Evolutionary conservation across 345 rosid genomes (phyloP).

Genomic region (Aquilaria sinensis): DNA sequence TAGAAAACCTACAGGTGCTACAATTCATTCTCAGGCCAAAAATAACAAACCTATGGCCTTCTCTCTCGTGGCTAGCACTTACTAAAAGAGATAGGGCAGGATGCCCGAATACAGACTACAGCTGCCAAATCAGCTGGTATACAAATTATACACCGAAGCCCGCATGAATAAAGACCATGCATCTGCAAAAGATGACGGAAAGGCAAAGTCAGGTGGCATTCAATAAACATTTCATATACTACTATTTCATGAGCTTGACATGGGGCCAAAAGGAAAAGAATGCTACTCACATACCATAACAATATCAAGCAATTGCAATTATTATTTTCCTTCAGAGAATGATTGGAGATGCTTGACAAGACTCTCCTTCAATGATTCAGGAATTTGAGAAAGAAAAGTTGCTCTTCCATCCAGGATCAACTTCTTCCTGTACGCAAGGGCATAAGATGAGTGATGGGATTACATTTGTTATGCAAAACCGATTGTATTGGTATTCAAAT

Average conservation of each 20-base stretch:
- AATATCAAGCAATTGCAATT: slow-evolving; percentile 14
- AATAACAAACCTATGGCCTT: neutral
- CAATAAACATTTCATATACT: neutral
- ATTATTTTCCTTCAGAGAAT: slow-evolving; percentile 40
- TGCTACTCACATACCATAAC: slow-evolving; percentile 15
- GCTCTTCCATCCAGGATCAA: slow-evolving; percentile 63
- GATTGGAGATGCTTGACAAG: slow-evolving; percentile 45
- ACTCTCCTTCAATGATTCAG: slow-evolving; percentile 65
- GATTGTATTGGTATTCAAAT: too few species aligned
- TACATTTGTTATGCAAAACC: neutral
- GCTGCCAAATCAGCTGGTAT: slow-evolving; percentile 12
- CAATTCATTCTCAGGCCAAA: neutral
- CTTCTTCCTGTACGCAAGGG: slow-evolving; percentile 38
- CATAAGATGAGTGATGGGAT: slow-evolving; percentile 10
- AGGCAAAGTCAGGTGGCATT: neutral
- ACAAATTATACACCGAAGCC: slow-evolving; percentile 20
- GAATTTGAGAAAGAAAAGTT: slow-evolving; percentile 49
- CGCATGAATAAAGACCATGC: neutral
- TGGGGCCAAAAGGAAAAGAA: neutral
- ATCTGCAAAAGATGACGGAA: slow-evolving; percentile 24
- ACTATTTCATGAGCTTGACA: neutral
- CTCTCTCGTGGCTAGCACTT: slow-evolving; percentile 13
- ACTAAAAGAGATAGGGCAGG: slow-evolving; percentile 7
- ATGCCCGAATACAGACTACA: slow-evolving; percentile 7
- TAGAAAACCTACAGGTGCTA: neutral